These are phyloP conservation scores for Multifurca ochricompacta DNA, from an alignment of 768 basidiomycete species.

Conservation along the genomic window DNA sequence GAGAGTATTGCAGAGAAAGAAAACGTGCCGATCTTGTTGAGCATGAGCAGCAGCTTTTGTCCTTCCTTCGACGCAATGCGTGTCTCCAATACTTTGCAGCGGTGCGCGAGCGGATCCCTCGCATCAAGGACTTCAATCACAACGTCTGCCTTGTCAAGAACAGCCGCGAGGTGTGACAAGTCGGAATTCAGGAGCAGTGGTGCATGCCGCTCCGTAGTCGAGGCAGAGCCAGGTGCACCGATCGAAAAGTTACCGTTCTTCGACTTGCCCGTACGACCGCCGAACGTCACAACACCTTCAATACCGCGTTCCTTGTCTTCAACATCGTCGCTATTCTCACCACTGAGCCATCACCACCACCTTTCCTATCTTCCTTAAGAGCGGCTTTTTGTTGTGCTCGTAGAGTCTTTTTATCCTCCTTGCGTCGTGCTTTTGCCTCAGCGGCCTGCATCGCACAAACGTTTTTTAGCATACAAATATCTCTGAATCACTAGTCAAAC, in stretches of 20 bases:
- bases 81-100: constrained; percentile 58
- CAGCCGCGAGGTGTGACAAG: constrained; percentile 53
- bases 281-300: constrained; percentile 39
- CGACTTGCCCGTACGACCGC: constrained; percentile 4
- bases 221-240: constrained; percentile 22
- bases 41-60: constrained; percentile 52
- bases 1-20: not conserved
- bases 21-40: constrained; percentile 81
- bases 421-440: constrained; percentile 66
- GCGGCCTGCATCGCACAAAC: constrained; percentile 40
- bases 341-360: constrained; percentile 23
- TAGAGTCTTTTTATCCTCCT: constrained; percentile 55
- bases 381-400: constrained; percentile 23
- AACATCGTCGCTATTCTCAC: constrained; percentile 26
- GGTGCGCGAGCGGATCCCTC: constrained; percentile 67
- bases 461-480: not conserved
- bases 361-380: constrained; percentile 14
- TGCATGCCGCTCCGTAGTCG: constrained; percentile 37
- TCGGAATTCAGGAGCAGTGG: constrained; percentile 59
- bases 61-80: constrained; percentile 36
- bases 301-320: constrained; percentile 29
- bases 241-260: constrained; percentile 20
- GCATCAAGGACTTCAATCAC: constrained; percentile 77
- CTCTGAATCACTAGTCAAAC: not conserved
- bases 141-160: constrained; percentile 71